These are phyloP conservation scores for Coniochaeta prunicola DNA, from an alignment of 2,329 filamentous ascomycete species.

Conservation along the genomic window DNA sequence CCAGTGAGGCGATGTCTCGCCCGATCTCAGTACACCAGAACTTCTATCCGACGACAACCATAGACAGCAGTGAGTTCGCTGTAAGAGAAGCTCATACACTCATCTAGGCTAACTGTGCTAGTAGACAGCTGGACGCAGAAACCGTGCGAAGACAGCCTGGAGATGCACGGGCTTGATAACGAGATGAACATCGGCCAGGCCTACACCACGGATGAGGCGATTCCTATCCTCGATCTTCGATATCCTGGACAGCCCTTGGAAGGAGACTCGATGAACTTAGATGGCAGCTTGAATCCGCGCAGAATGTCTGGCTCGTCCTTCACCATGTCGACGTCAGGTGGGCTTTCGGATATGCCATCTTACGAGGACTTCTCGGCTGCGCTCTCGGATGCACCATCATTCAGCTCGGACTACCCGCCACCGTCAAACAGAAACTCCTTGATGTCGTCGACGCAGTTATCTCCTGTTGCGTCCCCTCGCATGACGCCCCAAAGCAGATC, in stretches of 20 bases:
- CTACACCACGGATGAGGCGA: conserved; percentile 54
- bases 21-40: conserved; percentile 53
- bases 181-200: conserved; percentile 57
- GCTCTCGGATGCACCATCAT: conserved; percentile 60
- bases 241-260: conserved; percentile 41
- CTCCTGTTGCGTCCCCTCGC: conserved; percentile 64
- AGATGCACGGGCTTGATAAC: conserved; percentile 46
- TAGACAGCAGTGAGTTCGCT: conserved; percentile 39
- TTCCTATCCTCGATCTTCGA: conserved; percentile 55
- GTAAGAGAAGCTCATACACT: conserved; percentile 2
- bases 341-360: conserved; percentile 59
- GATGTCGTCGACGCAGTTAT: conserved; percentile 64
- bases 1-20: conserved; percentile 44
- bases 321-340: conserved; percentile 60
- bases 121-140: conserved; percentile 46
- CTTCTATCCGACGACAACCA: conserved; percentile 42
- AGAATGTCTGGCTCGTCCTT: conserved; percentile 68
- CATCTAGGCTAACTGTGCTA: conserved; percentile 10
- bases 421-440: conserved; percentile 62
- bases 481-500: conserved; percentile 55
- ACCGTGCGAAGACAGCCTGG: conserved; percentile 48
- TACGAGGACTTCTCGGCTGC: conserved; percentile 65
- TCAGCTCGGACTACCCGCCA: conserved; percentile 59
- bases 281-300: conserved; percentile 46
- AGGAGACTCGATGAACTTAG: conserved; percentile 41